Percentiles rank a stretch among this genome's conserved stretches.
Evolutionary conservation across 176 grass and related monocot genomes (phyloP).

Genomic region (Lolium perenne): DNA sequence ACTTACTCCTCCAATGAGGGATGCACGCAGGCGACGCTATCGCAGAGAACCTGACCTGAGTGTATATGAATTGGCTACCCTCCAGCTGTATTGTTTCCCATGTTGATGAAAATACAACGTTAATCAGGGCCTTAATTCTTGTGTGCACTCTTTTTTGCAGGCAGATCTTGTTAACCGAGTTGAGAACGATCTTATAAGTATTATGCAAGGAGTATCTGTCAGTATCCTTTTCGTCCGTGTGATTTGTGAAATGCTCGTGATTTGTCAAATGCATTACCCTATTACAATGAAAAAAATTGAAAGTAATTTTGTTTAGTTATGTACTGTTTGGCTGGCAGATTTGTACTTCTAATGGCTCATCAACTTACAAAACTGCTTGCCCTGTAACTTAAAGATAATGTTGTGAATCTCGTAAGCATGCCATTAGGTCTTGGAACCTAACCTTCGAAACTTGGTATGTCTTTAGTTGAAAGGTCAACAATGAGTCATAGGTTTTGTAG

Average conservation of each 20-base stretch:
- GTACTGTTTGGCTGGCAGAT: not conserved
- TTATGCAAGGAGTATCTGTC: slow-evolving; percentile 70
- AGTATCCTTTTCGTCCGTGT: slow-evolving; percentile 70
- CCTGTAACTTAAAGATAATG: not conserved
- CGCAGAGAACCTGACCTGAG: slow-evolving; percentile 90
- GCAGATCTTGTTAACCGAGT: slow-evolving; percentile 77
- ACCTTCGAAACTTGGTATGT: no score
- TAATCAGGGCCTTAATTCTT: slow-evolving; percentile 30
- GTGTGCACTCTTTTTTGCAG: slow-evolving; percentile 50
- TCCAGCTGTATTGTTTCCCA: slow-evolving; percentile 23
- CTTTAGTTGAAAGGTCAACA: no score
- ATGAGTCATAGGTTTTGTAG: not conserved
- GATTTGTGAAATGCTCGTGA: slow-evolving; percentile 21
- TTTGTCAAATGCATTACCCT: not conserved
- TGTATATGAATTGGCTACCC: slow-evolving; percentile 50
- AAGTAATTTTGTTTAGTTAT: not conserved
- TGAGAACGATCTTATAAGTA: slow-evolving; percentile 71
- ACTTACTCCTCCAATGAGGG: slow-evolving; percentile 90
- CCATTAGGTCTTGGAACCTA: not conserved
- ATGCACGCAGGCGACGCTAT: slow-evolving; percentile 77
- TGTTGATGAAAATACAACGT: slow-evolving; percentile 34
- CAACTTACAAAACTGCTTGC: not conserved
- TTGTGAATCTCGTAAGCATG: not conserved
- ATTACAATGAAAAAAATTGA: not conserved
- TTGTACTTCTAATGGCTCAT: not conserved